A percentile compares a stretch with the other conserved stretches of the same genome.
Evolutionary conservation across 257 asterid genomes (phyloP).

Genomic region (Primulina tabacum): DNA sequence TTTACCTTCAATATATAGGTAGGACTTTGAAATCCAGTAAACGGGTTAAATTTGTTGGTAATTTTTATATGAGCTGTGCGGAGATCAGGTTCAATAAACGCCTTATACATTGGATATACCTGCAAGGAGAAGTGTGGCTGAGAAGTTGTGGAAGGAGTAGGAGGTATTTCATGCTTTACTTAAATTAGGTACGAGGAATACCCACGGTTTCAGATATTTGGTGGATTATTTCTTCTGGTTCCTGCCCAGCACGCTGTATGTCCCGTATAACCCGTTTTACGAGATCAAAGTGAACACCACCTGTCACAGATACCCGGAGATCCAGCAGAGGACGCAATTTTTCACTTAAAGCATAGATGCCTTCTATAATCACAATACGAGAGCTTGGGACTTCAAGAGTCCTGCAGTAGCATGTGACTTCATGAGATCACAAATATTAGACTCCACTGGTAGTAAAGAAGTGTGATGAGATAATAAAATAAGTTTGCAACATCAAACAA

Average conservation of each 20-base stretch:
- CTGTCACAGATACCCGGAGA: constrained; percentile 90
- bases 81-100: constrained; percentile 96
- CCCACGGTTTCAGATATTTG: constrained; percentile 96
- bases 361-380: constrained; percentile 84
- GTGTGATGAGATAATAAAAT: background rate
- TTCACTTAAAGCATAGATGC: constrained; percentile 93
- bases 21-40: constrained; percentile 91
- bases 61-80: constrained; percentile 93
- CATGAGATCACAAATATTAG: constrained; percentile 23
- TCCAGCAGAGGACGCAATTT: constrained; percentile 73
- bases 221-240: constrained; percentile 95
- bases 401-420: constrained; percentile 49
- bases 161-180: constrained; percentile 14
- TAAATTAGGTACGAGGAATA: constrained; percentile 27
- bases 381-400: constrained; percentile 90
- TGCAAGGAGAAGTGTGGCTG: constrained; percentile 35
- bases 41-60: constrained; percentile 90
- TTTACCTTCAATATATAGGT: constrained; percentile 91
- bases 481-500: constrained; percentile 3
- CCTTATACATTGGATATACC: constrained; percentile 99
- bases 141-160: constrained; percentile 22
- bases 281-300: constrained; percentile 98
- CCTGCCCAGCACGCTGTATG: constrained; percentile 96
- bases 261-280: constrained; percentile 95
- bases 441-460: constrained; percentile 14